These are phyloP conservation scores for Starmerella scarabaei DNA, from an alignment of 805 yeast genomes.

Conservation along the genomic window DNA sequence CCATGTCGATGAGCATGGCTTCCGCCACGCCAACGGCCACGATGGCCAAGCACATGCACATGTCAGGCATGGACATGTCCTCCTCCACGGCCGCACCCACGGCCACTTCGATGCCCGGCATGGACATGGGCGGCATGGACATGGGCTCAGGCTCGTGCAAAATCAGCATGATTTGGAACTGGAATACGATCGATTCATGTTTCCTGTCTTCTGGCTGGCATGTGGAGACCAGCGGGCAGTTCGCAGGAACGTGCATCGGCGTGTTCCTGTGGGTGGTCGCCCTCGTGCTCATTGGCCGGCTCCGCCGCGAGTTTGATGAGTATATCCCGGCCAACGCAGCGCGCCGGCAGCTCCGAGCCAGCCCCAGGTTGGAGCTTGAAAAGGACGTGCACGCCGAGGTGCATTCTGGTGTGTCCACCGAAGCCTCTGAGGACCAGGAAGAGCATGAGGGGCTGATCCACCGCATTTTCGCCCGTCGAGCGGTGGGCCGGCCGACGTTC, in stretches of 20 bases:
- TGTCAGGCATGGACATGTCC: conserved; percentile 5
- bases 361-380: neutral
- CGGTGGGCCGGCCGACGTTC: conserved; percentile 28
- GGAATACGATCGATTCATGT: conserved; percentile 56
- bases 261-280: conserved; percentile 45
- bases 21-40: conserved; percentile 1
- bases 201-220: conserved; percentile 56
- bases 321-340: conserved; percentile 15
- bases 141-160: conserved; percentile 23
- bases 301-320: conserved; percentile 35
- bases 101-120: neutral
- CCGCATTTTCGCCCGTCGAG: neutral
- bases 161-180: conserved; percentile 54
- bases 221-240: conserved; percentile 42
- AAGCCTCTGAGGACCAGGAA: neutral
- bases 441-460: conserved; percentile 4
- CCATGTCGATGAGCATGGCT: conserved; percentile 12
- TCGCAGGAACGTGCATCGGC: conserved; percentile 68
- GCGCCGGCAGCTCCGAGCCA: neutral
- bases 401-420: neutral
- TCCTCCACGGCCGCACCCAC: neutral
- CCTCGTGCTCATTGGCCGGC: conserved; percentile 45
- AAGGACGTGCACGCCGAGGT: neutral
- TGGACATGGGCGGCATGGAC: conserved; percentile 14
- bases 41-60: neutral